A percentile compares a stretch with the other conserved stretches of the same genome.
Conservation (phyloP, 768 basidiomycete genomes). For the Galerina marginata region DNA sequence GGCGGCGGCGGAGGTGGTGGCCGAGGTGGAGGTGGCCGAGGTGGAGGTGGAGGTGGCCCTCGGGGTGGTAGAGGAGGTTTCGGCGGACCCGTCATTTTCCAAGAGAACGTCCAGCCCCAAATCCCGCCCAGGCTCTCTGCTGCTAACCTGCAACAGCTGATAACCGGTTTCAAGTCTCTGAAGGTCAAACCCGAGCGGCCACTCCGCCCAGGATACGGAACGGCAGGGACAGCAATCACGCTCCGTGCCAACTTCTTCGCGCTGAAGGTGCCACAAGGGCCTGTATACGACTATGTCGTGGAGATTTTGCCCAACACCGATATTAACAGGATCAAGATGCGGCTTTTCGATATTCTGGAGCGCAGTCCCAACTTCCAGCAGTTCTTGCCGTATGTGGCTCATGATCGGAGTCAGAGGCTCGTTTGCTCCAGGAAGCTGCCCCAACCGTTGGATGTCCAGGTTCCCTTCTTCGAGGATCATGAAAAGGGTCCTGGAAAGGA, state of each 20-base stretch:
- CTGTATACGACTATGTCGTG: constrained; percentile 62
- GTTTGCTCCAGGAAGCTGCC: constrained; percentile 52
- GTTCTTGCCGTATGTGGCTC: constrained; percentile 52
- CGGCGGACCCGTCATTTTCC: constrained; percentile 42
- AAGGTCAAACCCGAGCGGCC: constrained; percentile 43
- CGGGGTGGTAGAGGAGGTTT: constrained; percentile 30
- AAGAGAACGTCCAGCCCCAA: constrained; percentile 38
- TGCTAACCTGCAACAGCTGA: constrained; percentile 40
- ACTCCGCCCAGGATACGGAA: constrained; percentile 63
- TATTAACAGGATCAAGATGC: constrained; percentile 47
- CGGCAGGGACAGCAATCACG: constrained; percentile 48
- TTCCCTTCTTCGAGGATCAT: constrained; percentile 50
- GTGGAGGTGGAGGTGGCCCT: constrained; percentile 28
- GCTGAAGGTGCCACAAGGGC: constrained; percentile 49
- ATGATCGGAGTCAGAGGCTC: constrained; percentile 53
- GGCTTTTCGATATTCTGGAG: constrained; percentile 64
- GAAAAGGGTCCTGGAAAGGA: constrained; percentile 38
- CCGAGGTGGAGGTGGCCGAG: constrained; percentile 23
- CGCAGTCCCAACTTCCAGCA: constrained; percentile 37
- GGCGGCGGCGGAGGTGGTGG: constrained; percentile 27
- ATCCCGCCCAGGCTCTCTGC: constrained; percentile 41
- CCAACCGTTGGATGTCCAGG: constrained; percentile 44
- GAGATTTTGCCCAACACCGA: constrained; percentile 53
- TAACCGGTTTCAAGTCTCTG: constrained; percentile 42
- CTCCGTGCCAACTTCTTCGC: constrained; percentile 72